Conservation (phyloP, 208 protist species). For the Acanthamoeba healyi region DNA sequence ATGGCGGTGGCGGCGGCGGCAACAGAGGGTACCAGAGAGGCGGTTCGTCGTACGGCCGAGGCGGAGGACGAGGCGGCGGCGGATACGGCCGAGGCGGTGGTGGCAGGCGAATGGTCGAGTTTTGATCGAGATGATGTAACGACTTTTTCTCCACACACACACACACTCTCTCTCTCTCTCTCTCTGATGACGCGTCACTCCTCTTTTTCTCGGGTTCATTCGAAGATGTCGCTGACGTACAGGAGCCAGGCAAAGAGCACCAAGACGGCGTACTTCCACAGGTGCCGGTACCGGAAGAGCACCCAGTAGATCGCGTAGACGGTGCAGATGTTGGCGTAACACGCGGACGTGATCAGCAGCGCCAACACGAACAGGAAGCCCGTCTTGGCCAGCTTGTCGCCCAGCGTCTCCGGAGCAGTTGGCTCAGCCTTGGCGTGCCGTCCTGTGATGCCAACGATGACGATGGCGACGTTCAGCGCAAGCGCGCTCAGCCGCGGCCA, state of each 20-base stretch:
- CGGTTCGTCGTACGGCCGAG: not conserved
- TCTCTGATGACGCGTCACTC: too few relatives aligned
- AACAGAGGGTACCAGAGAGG: too few relatives aligned
- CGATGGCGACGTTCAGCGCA: too few relatives aligned
- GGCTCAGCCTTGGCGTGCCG: not conserved
- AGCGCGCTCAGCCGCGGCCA: too few relatives aligned
- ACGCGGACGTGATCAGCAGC: not conserved
- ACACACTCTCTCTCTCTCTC: too few relatives aligned
- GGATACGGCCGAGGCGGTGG: not conserved
- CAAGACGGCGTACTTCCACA: conserved; percentile 17
- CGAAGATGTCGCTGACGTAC: not conserved
- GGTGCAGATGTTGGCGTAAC: not conserved
- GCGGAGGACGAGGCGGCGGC: not conserved
- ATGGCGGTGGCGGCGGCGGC: too few relatives aligned
- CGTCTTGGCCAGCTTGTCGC: not conserved
- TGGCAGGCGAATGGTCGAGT: not conserved
- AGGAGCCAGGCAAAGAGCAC: not conserved
- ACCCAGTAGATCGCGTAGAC: conserved; percentile 6
- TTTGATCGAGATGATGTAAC: not conserved
- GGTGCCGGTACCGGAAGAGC: conserved; percentile 14
- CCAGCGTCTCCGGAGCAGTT: not conserved
- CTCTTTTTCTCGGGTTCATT: too few relatives aligned
- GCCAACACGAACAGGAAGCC: not conserved
- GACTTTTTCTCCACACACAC: not conserved
- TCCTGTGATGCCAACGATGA: too few relatives aligned